Evolutionary conservation across 108 stramenopile species (phyloP), one percentile per base, ranked within the genome.

Genomic region (Pseudonitzschia delicatissima): DNA sequence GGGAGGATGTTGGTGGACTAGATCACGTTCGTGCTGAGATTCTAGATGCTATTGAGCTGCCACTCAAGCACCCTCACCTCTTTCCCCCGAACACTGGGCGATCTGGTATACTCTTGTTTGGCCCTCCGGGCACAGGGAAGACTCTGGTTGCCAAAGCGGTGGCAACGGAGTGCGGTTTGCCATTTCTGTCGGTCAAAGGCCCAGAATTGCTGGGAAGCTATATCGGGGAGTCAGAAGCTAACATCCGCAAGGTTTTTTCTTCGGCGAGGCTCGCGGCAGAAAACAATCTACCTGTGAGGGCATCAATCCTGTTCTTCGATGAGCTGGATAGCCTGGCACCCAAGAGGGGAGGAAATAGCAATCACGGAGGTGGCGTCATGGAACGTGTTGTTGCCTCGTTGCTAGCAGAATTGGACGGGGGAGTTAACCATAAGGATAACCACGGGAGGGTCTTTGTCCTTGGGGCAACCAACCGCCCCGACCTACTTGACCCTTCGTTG

Each of bases 101-200:
- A 48, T 82, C 95, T 5, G 99, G 99, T 3, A 94, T 99, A 44
- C 68, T 97, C 18, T 82, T 96, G 5, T 94, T 87, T 49, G 95
- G 91, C 2, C 85, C 81, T 48, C 90, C 91, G 1, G 91, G 91
- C 5, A 96, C 94, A 11, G 98, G 98, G 6, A 99, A 99, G 82
- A 99, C 99, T 13, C 81, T 99, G 58, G 96, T 99, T 18, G 99
- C 99, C 51, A 99, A 98, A 67, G 98, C 98, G 1, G 98, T 99
- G 5, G 99, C 99, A 26, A 85, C 91, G 26, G 98, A 99, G 78
- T 99, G 97, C 71, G 87, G 91, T 0, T 63, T 99, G 21, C 94
- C 96, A 5, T 99, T 99, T 67, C 68, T 99, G 48, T 92, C 92
- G 1, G 85, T 98, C 69, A 97, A 96, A 72, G 97, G 97, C 64